Evolutionary conservation across 2,329 filamentous ascomycete genomes (phyloP).

Genomic region (Reticulascus tulasneorum): DNA sequence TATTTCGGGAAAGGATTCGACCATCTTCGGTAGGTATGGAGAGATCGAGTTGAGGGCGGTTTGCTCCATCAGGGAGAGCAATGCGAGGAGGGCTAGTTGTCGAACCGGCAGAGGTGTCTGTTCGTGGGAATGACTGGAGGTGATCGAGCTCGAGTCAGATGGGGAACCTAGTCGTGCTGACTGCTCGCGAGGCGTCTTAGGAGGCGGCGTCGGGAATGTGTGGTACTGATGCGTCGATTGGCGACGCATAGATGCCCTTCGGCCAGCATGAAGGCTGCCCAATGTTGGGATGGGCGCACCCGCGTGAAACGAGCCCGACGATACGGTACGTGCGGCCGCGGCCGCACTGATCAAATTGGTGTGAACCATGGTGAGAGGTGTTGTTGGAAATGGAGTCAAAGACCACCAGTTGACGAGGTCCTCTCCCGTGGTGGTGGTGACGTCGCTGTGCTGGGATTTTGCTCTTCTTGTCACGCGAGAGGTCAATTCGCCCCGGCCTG

Average conservation of each 20-base stretch:
- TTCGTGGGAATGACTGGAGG: constrained; percentile 34
- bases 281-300: constrained; percentile 44
- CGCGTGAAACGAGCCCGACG: constrained; percentile 48
- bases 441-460: too few relatives aligned
- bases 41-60: constrained; percentile 95
- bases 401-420: too few relatives aligned
- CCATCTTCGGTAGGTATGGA: constrained; percentile 93
- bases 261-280: constrained; percentile 16
- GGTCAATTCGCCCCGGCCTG: too few relatives aligned
- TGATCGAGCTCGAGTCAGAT: constrained; percentile 20
- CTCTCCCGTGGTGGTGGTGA: too few relatives aligned
- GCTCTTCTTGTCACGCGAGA: too few relatives aligned
- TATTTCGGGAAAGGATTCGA: constrained; percentile 78
- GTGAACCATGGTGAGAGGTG: constrained; percentile 5
- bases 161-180: constrained; percentile 25
- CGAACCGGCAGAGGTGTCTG: constrained; percentile 74
- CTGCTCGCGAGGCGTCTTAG: constrained; percentile 58
- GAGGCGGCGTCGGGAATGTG: constrained; percentile 74
- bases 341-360: constrained; percentile 5
- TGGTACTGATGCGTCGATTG: constrained; percentile 62
- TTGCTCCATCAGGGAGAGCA: constrained; percentile 90
- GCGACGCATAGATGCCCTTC: constrained; percentile 26
- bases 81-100: constrained; percentile 79
- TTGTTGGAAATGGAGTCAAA: constrained; percentile 1
- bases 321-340: constrained; percentile 17